Base-by-base conservation (phyloP, 768 basidiomycete species). In the Pleurotus giganteus region DNA sequence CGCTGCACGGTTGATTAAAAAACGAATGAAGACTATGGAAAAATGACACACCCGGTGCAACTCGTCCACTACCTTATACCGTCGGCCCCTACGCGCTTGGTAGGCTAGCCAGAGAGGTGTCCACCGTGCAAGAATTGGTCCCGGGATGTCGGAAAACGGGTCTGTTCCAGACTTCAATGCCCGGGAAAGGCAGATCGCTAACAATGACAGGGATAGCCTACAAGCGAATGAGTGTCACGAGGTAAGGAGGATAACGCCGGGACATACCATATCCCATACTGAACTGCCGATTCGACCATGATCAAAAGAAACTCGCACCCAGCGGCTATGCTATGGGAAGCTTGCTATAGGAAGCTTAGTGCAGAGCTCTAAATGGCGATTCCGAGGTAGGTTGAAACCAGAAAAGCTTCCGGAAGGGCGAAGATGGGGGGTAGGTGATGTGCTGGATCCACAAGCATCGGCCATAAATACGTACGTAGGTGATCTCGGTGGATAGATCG, bases 51-150 rank as follows among this genome's bases (percentile, higher is more conserved):
- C 66, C 60, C 62, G 55, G 34, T 70, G 69, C 5, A 65, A 58
- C n/a, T 57, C 50, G 42, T 70, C 61, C 12, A 70, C 66, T 15
- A 62, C 68, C 8, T 60, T 43, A 49, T 65, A 68, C 23, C 68
- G 56, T 29, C 57, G 54, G 2, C 68, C 68, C 24, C 46, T 42
- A 29, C 66, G 60, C 1, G 65, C 66, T 27, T 70, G 63, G 50
- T 68, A 70, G 17, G 65, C 65, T 12, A 66, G 58, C 69, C 68
- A 69, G 7, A 69, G 55, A 19, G 64, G 59, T 29, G 69, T 65
- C 59, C 61, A 68, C 26, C 61, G 55, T 6, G 68, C 66, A 1
- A 68, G 55, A 31, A 63, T 58, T 4, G 69, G 69, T 5, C 69
- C 69, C 0, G 69, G 69, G 21, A 69, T 65, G 52, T 59, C 53